phyloP scores from a whole-genome alignment of 2,329 filamentous ascomycete genomes.

The Colletotrichum tamarilloi region DNA sequence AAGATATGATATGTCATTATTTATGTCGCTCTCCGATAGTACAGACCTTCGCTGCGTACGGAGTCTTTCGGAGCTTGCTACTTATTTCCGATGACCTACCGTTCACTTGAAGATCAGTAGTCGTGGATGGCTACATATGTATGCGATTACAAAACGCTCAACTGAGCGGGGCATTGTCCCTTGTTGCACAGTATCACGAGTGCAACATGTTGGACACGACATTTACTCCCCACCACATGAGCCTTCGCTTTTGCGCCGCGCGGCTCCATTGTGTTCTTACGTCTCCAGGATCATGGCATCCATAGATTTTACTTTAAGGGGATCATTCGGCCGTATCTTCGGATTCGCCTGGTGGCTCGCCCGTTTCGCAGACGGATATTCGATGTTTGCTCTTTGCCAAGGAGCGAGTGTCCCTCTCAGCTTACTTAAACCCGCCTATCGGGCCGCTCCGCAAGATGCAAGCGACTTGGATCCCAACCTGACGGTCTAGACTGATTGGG shows the following conservation, averaged over 20 bases:
- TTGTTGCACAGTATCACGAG: slow-evolving; percentile 21
- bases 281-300: background rate
- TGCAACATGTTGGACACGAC: slow-evolving; percentile 8
- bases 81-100: background rate
- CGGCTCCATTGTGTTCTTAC: background rate
- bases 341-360: background rate
- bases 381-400: slow-evolving; percentile 21
- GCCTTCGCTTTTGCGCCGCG: background rate
- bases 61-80: background rate
- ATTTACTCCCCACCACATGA: background rate
- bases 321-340: background rate
- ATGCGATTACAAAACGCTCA: slow-evolving; percentile 3
- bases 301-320: background rate
- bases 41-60: background rate
- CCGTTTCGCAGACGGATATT: background rate
- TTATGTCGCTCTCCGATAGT: slow-evolving; percentile 6
- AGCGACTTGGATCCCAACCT: background rate
- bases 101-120: background rate
- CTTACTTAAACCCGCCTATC: slow-evolving; percentile 23
- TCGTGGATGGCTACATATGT: slow-evolving; percentile 22
- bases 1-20: slow-evolving; percentile 15
- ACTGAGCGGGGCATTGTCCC: slow-evolving; percentile 20
- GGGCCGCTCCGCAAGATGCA: slow-evolving; percentile 30
- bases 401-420: slow-evolving; percentile 4
- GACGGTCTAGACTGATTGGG: slow-evolving; percentile 15